Base-by-base conservation (phyloP, 163 green algal species). In the Scenedesmus sp. region DNA sequence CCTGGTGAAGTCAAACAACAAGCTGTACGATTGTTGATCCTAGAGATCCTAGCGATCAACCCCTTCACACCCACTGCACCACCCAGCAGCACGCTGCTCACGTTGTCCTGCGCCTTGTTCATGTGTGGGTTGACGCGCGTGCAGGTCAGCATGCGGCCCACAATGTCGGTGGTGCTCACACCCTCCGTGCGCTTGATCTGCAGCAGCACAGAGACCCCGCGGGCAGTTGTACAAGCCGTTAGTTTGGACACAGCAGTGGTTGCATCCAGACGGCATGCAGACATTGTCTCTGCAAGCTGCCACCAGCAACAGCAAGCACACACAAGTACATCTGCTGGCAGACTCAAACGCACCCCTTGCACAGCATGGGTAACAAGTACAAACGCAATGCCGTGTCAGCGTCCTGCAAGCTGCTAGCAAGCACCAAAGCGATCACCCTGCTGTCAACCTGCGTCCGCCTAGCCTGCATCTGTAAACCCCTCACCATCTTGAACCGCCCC, bases 91-190 rank as follows among this genome's bases (percentile, higher is more conserved):
- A 2, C 46, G 16, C 66, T 18, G 20, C 70, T 79, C 70, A 79
- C 81, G n/a, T 87, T 52, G 4, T 86, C n/a, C 20, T 55, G n/a
- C 57, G 56, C 70, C 67, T 91, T 91, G 76, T 87, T 91, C 87
- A 92, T 92, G 66, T 89, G 81, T 16, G 62, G 88, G 81, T 89
- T 92, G 56, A 86, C 94, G 10, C 97, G 95, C 4, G 94, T 96
- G 93, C 97, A 99, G 76, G 98, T 98, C 26, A 99, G 96, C 98
- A 99, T 99, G 87, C 98, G 96, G 2, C 98, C 98, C 34, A 99
- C 98, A 77, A 99, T 99, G 96, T 99, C 98, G 2, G 98, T 99
- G 16, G 96, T 99, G 92, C 96, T 99, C 67, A 99, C 98, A 54
- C 98, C 98, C 95, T 99, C 98, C 1, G 98, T 99, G 60, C 98